Percentiles rank a stretch among this genome's conserved stretches.
Evolutionary conservation across 2,329 filamentous ascomycete genomes (phyloP).

Genomic region (Fusarium sarcochroum): DNA sequence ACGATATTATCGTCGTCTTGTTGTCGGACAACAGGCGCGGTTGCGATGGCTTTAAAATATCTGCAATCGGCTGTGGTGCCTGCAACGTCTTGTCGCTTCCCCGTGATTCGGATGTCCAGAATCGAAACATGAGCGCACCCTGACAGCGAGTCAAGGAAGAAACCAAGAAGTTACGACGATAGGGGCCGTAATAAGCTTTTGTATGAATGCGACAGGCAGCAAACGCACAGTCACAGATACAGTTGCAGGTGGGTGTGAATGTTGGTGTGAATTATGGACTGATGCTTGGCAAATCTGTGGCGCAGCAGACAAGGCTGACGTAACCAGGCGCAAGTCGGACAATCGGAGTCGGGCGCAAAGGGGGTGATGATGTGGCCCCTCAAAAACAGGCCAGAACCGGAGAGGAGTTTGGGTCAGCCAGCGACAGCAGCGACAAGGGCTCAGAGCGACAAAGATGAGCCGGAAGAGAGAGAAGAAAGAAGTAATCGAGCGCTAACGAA

Average conservation of each 20-base stretch:
- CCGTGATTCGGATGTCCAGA: conserved; percentile 71
- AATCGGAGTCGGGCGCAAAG: conserved; percentile 49
- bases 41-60: conserved; percentile 49
- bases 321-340: conserved; percentile 50
- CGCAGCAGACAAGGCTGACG: conserved; percentile 51
- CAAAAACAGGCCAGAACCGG: conserved; percentile 47
- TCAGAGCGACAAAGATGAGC: conserved; percentile 35
- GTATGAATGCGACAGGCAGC: conserved; percentile 40
- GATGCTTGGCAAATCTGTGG: conserved; percentile 31
- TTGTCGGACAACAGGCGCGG: conserved; percentile 51
- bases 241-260: conserved; percentile 20
- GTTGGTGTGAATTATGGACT: conserved; percentile 27
- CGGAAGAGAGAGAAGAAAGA: conserved; percentile 41
- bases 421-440: conserved; percentile 44
- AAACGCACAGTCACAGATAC: conserved; percentile 16
- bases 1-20: conserved; percentile 45
- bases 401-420: conserved; percentile 44
- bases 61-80: conserved; percentile 58
- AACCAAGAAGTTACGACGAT: conserved; percentile 33
- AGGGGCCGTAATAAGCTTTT: conserved; percentile 32
- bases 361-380: conserved; percentile 54
- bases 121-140: conserved; percentile 72
- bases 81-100: conserved; percentile 67
- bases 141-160: conserved; percentile 43
- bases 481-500: conserved; percentile 64